Conservation (phyloP, 805 yeast species). For the Isabelozyma pseudorhagii region DNA sequence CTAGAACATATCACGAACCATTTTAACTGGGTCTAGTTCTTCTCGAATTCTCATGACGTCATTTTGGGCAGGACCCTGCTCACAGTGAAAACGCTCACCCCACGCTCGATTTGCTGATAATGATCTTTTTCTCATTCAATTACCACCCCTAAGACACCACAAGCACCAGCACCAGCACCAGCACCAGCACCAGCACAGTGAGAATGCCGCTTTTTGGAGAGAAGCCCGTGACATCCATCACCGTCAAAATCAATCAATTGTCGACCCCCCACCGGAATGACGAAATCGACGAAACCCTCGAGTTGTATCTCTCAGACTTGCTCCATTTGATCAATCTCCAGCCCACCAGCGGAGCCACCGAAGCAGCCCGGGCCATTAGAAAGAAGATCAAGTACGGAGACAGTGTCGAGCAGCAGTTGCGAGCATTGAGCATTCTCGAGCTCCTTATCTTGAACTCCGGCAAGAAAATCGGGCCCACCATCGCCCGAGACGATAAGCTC, state of each 20-base stretch:
- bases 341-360: constrained; percentile 43
- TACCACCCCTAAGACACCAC: too few relatives aligned
- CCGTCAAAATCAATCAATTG: constrained; percentile 58
- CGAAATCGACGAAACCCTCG: constrained; percentile 36
- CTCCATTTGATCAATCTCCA: constrained; percentile 48
- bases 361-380: constrained; percentile 88
- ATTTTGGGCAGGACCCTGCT: too few relatives aligned
- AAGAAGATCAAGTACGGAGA: constrained; percentile 87
- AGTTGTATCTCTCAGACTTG: constrained; percentile 53
- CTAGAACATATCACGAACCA: not conserved
- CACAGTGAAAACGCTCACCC: too few relatives aligned
- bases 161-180: not conserved
- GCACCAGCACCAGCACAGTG: not conserved
- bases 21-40: too few relatives aligned
- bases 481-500: constrained; percentile 69
- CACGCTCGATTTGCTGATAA: too few relatives aligned
- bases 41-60: too few relatives aligned
- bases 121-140: too few relatives aligned
- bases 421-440: constrained; percentile 52
- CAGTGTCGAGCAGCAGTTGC: constrained; percentile 52
- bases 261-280: constrained; percentile 39
- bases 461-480: constrained; percentile 29
- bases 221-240: constrained; percentile 68
- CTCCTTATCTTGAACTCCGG: constrained; percentile 43
- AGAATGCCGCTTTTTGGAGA: constrained; percentile 35